Conservation (phyloP, 257 asterid genomes). For the Ophiorrhiza pumila region DNA sequence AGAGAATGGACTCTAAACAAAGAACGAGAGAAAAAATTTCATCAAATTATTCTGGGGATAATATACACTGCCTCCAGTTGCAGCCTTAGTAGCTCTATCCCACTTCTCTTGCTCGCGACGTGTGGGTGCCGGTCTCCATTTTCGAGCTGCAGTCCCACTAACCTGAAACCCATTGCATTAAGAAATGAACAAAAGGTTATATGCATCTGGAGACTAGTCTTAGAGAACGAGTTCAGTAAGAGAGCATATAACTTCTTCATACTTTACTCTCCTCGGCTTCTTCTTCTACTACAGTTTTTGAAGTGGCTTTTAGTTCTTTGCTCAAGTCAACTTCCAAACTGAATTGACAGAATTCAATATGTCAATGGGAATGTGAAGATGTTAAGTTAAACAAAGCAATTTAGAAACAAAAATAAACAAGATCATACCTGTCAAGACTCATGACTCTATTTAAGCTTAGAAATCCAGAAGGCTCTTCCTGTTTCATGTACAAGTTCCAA, state of each 20-base stretch:
- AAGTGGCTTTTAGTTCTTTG: slow-evolving; percentile 47
- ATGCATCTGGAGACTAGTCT: slow-evolving; percentile 6
- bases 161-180: slow-evolving; percentile 37
- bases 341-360: slow-evolving; percentile 18
- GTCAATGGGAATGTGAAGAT: not conserved
- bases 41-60: not conserved
- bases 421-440: slow-evolving; percentile 75
- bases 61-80: slow-evolving; percentile 94
- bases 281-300: slow-evolving; percentile 32
- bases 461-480: slow-evolving; percentile 85
- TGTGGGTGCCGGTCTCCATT: slow-evolving; percentile 91
- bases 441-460: slow-evolving; percentile 91
- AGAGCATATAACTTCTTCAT: slow-evolving; percentile 4
- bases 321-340: slow-evolving; percentile 84
- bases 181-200: not conserved
- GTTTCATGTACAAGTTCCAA: slow-evolving; percentile 12
- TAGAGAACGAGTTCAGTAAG: not conserved
- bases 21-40: slow-evolving; percentile 2
- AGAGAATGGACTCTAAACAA: not conserved
- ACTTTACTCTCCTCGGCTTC: slow-evolving; percentile 50
- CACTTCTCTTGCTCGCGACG: slow-evolving; percentile 96
- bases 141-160: slow-evolving; percentile 35
- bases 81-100: slow-evolving; percentile 83
- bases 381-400: not conserved
- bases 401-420: not conserved